Conservation (phyloP, 164 flowering plant genomes). For the Magnolia officinalis region DNA sequence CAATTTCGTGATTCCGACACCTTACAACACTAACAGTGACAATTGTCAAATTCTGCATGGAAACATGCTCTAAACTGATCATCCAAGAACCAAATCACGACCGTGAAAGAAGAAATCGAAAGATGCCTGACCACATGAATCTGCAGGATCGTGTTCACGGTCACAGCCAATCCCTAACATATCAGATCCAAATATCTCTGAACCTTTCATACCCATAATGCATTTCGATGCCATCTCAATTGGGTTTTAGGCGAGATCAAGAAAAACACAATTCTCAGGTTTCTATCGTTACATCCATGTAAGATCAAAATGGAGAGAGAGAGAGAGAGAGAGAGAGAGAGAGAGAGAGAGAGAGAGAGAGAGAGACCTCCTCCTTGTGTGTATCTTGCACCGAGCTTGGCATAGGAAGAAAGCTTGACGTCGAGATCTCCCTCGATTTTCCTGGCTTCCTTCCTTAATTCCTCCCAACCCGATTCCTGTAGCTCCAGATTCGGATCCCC, state of each 20-base stretch:
- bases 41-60: too few relatives aligned
- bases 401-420: constrained; percentile 90
- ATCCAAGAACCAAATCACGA: background rate
- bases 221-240: background rate
- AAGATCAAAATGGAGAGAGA: too few relatives aligned
- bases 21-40: background rate
- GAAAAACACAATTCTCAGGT: too few relatives aligned
- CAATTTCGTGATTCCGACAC: background rate
- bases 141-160: background rate
- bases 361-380: constrained; percentile 52
- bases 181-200: background rate
- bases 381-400: constrained; percentile 79
- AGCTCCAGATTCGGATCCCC: constrained; percentile 62
- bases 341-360: background rate
- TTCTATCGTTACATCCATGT: too few relatives aligned
- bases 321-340: background rate
- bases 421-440: constrained; percentile 99
- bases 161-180: background rate
- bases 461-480: constrained; percentile 98
- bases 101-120: background rate
- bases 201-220: background rate
- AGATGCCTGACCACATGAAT: background rate
- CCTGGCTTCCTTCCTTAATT: constrained; percentile 81
- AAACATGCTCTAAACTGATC: too few relatives aligned
- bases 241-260: background rate